phyloP scores from a whole-genome alignment of 257 asterid genomes.

The Ilex asprella region DNA sequence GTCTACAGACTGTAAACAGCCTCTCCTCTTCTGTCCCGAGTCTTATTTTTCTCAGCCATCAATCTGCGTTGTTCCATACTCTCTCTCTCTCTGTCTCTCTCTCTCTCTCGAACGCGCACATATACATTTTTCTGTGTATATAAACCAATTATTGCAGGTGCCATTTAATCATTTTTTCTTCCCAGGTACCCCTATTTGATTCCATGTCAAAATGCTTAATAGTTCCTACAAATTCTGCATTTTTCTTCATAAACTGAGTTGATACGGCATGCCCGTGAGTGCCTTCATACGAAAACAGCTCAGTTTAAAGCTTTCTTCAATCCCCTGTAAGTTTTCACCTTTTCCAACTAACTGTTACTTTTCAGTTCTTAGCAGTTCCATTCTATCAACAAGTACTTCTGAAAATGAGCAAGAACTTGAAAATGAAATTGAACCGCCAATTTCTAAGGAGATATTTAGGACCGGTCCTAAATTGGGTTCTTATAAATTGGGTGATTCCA shows the following conservation, averaged over 20 bases:
- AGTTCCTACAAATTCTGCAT: background rate
- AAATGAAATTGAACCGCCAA: conserved; percentile 29
- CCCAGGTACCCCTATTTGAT: no score
- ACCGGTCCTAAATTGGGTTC: conserved; percentile 49
- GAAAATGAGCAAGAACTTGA: conserved; percentile 10
- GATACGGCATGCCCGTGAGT: conserved; percentile 37
- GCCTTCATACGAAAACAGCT: conserved; percentile 25
- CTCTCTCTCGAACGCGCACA: no score
- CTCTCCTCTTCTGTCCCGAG: no score
- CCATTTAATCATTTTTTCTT: no score
- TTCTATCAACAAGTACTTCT: conserved; percentile 5
- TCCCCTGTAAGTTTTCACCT: conserved; percentile 29
- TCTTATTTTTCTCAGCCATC: no score
- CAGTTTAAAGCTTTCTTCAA: conserved; percentile 25
- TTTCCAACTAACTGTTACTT: conserved; percentile 24
- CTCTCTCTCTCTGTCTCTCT: no score
- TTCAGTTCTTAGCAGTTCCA: conserved; percentile 23
- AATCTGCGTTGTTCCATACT: no score
- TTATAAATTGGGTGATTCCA: conserved; percentile 73
- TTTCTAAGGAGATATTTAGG: conserved; percentile 47
- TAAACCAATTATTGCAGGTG: no score
- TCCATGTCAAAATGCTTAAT: background rate
- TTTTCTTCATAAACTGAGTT: background rate
- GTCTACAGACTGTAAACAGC: no score
- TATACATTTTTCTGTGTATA: no score